Base-by-base conservation (phyloP, 805 yeast species). In the Kluyveromyces starmeri region DNA sequence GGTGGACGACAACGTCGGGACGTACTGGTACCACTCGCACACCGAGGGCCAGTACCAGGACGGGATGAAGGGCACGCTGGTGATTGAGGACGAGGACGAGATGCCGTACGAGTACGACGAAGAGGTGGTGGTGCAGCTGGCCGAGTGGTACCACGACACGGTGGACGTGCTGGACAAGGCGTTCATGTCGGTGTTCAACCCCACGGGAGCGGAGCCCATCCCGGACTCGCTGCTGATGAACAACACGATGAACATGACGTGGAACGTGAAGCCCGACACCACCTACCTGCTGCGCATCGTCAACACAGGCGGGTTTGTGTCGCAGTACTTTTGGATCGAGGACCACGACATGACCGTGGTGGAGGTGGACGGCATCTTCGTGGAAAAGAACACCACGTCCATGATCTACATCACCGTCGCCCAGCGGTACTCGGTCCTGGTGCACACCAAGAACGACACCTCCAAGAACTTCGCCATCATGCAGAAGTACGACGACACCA, bases 181-280 rank as follows among this genome's bases (percentile, higher is more conserved):
- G 23, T 88, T 92, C 64, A 54, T 86, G 66, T 73, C 64, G 45
- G 56, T 78, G 42, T 77, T 68, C 65, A 92, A 92, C 61, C 98
- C 98, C 39, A 84, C 96, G 7, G 98, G 98, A 53, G 96, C 97
- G 28, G 98, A 92, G 64, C 98, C 98, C 34, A 78, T 92, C 47
- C 98, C 98, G 7, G 81, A 83, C 46, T 64, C 66, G 55, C 60
- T 82, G 47, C 69, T 92, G 48, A 67, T 86, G 58, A 89, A 89
- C 64, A 85, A 86, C 54, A 78, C 95, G 9, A 71, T 68, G 51
- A 80, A 82, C 59, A 65, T 71, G 51, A 73, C 88, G n/a, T 75
- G 85, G 81, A 45, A 62, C 7, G 94, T 89, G 37, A 53, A 83
- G 63, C 95, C 97, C 6, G 75, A 76, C 62, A 85, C 75, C 24